Evolutionary conservation across 1,139 yeast species (phyloP), one percentile per base, ranked within the genome.

Genomic region (Debaryomycetaceae sp.): DNA sequence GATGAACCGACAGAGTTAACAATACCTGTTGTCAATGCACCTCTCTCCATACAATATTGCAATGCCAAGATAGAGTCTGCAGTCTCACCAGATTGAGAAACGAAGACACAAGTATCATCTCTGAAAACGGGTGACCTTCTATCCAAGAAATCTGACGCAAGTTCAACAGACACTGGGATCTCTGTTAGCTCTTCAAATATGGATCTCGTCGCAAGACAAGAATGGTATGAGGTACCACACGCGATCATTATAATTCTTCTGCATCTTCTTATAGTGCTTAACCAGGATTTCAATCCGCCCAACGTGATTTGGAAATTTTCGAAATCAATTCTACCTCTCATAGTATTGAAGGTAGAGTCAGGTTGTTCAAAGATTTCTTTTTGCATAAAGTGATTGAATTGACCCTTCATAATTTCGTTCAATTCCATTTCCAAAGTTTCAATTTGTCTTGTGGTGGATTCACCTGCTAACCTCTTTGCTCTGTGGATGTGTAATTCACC

Each of bases 281-380:
- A 73, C 78, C 83, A 87, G 16, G 86, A 76, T 53, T 86, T 81
- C 56, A 94, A 76, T 30, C 99, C 99, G 58, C 98, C 98, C 50
- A 94, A 78, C 51, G 81, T 85, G 49, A 94, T 86, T 35, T 69
- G 71, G 52, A 77, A 75, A 59, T 83, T 82, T 35, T 83, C 92
- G 58, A 92, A 92, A 67, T 94, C 98, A 50, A 92, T 79, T 73
- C 99, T 88, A 60, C 99, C 99, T 75, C 98, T 86, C 98, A 94
- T 94, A 40, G 99, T 92, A 73, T 92, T 94, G 63, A 91, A 84
- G 40, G 97, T 87, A 5, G 98, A 91, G 58, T 94, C 98, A 34
- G 98, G 98, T 70, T 94, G 99, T 67, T 94, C 98, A 60, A 86
- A 87, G 54, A 94, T 94, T 71, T 94, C 99, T 78, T 94, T 94